A percentile compares a stretch with the other conserved stretches of the same genome.
phyloP scores from a whole-genome alignment of 129 eudicot species.

The Arctium lappa region DNA sequence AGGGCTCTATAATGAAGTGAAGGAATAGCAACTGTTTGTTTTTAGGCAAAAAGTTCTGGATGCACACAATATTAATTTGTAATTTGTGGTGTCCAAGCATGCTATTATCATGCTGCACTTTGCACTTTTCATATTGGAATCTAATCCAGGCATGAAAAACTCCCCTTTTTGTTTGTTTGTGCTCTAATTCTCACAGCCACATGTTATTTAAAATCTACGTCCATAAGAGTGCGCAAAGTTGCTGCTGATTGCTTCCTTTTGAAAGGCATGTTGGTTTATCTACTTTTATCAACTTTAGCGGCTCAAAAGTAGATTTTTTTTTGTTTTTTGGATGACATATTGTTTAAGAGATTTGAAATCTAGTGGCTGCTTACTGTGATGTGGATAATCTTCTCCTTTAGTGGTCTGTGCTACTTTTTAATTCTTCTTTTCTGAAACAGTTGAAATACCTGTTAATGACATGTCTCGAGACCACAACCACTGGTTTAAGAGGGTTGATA shows the following conservation, averaged over 20 bases:
- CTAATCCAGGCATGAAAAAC: not conserved
- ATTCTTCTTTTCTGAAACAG: not conserved
- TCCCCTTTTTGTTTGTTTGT: not conserved
- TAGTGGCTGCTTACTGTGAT: not conserved
- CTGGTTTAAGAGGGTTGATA: not conserved
- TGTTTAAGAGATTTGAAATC: not conserved
- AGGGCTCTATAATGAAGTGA: not conserved
- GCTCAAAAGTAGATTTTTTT: not conserved
- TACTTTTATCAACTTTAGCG: not conserved
- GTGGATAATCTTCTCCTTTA: not conserved
- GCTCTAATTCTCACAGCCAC: not conserved
- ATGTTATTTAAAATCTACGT: not conserved
- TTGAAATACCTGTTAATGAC: not conserved
- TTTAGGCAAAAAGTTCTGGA: not conserved
- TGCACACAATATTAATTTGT: not conserved
- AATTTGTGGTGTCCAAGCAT: not conserved
- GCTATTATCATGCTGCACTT: slow-evolving; percentile 2
- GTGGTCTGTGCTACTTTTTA: not conserved
- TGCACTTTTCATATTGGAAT: not conserved
- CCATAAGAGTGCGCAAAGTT: not conserved
- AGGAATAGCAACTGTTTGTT: not conserved
- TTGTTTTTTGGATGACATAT: not conserved
- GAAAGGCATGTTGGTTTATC: not conserved
- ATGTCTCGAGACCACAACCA: not conserved
- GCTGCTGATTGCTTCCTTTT: not conserved